These are phyloP conservation scores for Evernia prunastri DNA, from an alignment of 495 filamentous ascomycete species.

Conservation along the genomic window DNA sequence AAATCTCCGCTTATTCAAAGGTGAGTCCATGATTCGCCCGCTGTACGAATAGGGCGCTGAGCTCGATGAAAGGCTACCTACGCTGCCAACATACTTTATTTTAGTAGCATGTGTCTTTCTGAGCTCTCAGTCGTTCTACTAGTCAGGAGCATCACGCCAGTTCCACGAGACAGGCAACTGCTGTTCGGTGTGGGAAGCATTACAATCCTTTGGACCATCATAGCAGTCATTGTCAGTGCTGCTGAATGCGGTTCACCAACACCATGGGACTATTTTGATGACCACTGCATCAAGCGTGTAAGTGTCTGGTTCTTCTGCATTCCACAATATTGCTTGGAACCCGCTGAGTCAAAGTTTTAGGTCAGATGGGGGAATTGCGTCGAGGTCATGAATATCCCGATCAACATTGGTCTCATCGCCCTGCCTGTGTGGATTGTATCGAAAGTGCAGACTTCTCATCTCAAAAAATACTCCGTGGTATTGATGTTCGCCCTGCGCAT, in stretches of 20 bases:
- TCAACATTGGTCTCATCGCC: slow-evolving; percentile 36
- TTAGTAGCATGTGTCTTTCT: slow-evolving; percentile 28
- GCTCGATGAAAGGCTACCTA: slow-evolving; percentile 25
- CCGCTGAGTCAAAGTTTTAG: slow-evolving; percentile 16
- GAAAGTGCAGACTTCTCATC: slow-evolving; percentile 32
- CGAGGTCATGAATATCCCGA: slow-evolving; percentile 38
- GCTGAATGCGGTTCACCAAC: not conserved
- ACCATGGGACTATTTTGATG: slow-evolving; percentile 6
- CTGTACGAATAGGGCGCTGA: not conserved
- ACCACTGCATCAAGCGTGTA: not conserved
- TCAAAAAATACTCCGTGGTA: slow-evolving; percentile 30
- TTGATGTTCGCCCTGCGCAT: slow-evolving; percentile 35
- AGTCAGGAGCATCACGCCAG: slow-evolving; percentile 29
- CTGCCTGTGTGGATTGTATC: slow-evolving; percentile 37
- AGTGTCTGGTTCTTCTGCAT: not conserved
- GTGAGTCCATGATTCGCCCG: not conserved
- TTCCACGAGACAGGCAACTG: slow-evolving; percentile 27
- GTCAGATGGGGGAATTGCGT: slow-evolving; percentile 35
- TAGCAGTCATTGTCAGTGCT: not conserved
- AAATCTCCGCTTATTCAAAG: not conserved
- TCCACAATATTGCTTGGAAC: not conserved
- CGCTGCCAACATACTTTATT: slow-evolving; percentile 29
- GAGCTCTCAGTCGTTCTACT: slow-evolving; percentile 30
- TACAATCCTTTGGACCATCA: slow-evolving; percentile 9
- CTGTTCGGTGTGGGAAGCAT: slow-evolving; percentile 7